A percentile compares a stretch with the other conserved stretches of the same genome.
Evolutionary conservation across 2,329 filamentous ascomycete species (phyloP).

Genomic region (Claviceps cyperi): DNA sequence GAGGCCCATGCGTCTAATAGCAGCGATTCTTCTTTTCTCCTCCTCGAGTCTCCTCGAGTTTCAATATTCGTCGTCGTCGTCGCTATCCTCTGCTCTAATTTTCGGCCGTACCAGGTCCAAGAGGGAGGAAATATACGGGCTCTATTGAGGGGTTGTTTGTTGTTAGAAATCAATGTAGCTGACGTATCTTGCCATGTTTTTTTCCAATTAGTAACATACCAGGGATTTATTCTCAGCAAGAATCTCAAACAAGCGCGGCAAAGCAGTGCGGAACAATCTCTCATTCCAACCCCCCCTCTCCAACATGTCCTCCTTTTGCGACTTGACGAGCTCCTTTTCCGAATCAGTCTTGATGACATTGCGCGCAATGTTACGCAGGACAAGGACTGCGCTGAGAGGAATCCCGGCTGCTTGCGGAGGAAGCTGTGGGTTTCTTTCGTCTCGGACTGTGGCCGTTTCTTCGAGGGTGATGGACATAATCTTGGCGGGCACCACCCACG

Average conservation of each 20-base stretch:
- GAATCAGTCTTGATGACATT: slow-evolving; percentile 48
- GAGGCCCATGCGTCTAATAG: background rate
- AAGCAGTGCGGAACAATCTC: slow-evolving; percentile 49
- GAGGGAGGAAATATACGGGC: slow-evolving; percentile 26
- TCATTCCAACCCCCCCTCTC: slow-evolving; percentile 50
- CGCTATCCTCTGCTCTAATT: slow-evolving; percentile 13
- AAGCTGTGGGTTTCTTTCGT: slow-evolving; percentile 43
- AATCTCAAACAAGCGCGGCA: slow-evolving; percentile 51
- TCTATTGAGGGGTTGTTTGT: slow-evolving; percentile 13
- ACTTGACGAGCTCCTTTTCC: slow-evolving; percentile 38
- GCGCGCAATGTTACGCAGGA: slow-evolving; percentile 63
- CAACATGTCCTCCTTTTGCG: slow-evolving; percentile 25
- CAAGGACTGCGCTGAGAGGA: slow-evolving; percentile 62
- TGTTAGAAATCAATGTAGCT: background rate
- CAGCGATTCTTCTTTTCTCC: background rate
- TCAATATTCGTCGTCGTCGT: slow-evolving; percentile 8
- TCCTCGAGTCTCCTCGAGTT: too few species aligned
- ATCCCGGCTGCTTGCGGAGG: slow-evolving; percentile 56
- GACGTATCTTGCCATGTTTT: background rate
- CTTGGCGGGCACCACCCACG: slow-evolving; percentile 40
- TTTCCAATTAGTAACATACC: slow-evolving; percentile 24
- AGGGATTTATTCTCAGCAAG: slow-evolving; percentile 53
- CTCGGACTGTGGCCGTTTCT: slow-evolving; percentile 39
- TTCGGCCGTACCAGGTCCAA: slow-evolving; percentile 22
- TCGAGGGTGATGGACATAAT: slow-evolving; percentile 40